These are phyloP conservation scores for Ophiostoma sp. DNA, from an alignment of 2,329 filamentous ascomycete genomes.

Conservation along the genomic window DNA sequence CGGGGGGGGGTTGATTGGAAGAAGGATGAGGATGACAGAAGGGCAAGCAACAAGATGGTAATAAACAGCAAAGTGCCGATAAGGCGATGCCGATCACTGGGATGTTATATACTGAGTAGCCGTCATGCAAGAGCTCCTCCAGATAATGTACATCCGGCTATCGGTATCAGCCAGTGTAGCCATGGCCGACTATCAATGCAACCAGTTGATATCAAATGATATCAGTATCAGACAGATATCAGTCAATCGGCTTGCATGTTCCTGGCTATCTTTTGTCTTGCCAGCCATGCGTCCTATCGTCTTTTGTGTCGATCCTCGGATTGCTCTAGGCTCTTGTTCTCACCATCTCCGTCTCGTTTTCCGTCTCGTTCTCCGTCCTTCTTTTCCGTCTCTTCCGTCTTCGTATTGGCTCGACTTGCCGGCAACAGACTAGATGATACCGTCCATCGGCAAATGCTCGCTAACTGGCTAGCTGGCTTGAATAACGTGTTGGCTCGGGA, in stretches of 20 bases:
- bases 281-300: neutral
- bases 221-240: neutral
- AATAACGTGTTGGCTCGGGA: neutral
- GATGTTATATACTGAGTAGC: neutral
- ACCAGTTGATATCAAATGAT: neutral
- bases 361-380: too few relatives aligned
- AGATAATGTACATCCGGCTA: neutral
- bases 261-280: neutral
- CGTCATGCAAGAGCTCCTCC: neutral
- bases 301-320: neutral
- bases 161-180: neutral
- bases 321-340: neutral
- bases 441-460: neutral
- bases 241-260: neutral
- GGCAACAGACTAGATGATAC: neutral
- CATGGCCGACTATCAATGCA: neutral
- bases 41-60: neutral
- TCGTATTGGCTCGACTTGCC: neutral
- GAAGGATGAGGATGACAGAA: neutral
- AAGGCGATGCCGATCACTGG: neutral
- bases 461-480: neutral
- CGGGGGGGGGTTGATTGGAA: too few relatives aligned
- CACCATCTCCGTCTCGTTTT: too few relatives aligned
- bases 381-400: too few relatives aligned
- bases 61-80: neutral